A percentile compares a stretch with the other conserved stretches of the same genome.
These are phyloP conservation scores for Aphanomyces invadans DNA, from an alignment of 352 stramenopile genomes.

Conservation along the genomic window DNA sequence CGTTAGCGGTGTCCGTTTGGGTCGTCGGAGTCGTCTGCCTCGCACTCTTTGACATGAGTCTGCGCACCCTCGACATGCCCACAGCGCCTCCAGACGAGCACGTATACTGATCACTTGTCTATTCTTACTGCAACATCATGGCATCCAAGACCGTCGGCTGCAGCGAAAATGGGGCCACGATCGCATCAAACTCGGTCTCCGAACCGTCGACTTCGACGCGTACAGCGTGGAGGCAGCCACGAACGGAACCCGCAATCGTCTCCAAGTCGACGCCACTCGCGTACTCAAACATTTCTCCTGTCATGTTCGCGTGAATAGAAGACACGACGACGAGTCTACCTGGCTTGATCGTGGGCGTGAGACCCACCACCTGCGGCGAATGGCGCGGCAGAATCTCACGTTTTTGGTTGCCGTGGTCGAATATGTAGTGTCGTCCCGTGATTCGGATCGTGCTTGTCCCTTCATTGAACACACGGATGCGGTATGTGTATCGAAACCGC, in stretches of 20 bases:
- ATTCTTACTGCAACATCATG: constrained; percentile 9
- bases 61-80: neutral
- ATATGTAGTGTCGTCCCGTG: constrained; percentile 66
- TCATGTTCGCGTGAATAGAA: neutral
- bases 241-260: constrained; percentile 45
- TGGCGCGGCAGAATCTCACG: constrained; percentile 48
- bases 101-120: neutral
- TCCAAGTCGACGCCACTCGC: constrained; percentile 71
- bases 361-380: constrained; percentile 60
- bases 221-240: constrained; percentile 57
- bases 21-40: too few relatives aligned
- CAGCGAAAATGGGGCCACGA: constrained; percentile 59
- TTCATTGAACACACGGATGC: constrained; percentile 68
- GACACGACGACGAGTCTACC: constrained; percentile 14
- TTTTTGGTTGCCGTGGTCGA: constrained; percentile 59
- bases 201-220: constrained; percentile 29
- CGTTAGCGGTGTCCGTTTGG: too few relatives aligned
- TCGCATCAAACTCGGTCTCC: constrained; percentile 45
- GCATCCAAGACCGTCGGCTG: constrained; percentile 18
- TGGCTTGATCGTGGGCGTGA: constrained; percentile 49
- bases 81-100: neutral
- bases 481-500: constrained; percentile 69
- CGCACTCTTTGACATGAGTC: neutral
- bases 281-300: constrained; percentile 63
- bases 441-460: constrained; percentile 54